These are phyloP conservation scores for Globisporangium mamillatum DNA, from an alignment of 352 stramenopile genomes.

Conservation along the genomic window DNA sequence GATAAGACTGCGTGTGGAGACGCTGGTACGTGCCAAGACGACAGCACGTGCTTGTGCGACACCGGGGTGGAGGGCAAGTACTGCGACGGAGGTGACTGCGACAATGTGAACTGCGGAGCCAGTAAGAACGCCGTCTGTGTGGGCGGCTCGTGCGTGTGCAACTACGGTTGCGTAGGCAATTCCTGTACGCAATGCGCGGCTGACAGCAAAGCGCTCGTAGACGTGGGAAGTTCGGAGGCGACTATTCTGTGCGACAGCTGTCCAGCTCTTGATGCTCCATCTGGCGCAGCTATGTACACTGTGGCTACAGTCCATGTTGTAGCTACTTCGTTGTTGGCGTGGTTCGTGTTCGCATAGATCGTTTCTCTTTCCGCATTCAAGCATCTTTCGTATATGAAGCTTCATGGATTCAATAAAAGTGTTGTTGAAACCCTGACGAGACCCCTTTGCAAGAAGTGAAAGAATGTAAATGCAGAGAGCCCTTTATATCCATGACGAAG, in stretches of 20 bases:
- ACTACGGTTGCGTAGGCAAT: constrained; percentile 48
- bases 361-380: not conserved
- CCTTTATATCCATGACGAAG: too few relatives aligned
- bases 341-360: constrained; percentile 15
- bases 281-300: not conserved
- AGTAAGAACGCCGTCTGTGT: constrained; percentile 51
- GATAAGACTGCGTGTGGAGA: constrained; percentile 51
- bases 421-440: not conserved
- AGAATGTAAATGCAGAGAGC: too few relatives aligned
- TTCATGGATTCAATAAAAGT: not conserved
- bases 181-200: constrained; percentile 43
- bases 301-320: not conserved
- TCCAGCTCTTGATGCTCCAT: constrained; percentile 2
- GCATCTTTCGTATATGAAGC: not conserved
- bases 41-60: constrained; percentile 63
- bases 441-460: too few relatives aligned
- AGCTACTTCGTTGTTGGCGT: constrained; percentile 4
- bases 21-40: constrained; percentile 45
- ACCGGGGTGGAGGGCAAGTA: constrained; percentile 43
- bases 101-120: constrained; percentile 45
- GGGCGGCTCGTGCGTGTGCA: constrained; percentile 51
- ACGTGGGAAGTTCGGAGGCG: constrained; percentile 23
- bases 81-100: constrained; percentile 49
- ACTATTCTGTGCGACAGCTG: constrained; percentile 39
- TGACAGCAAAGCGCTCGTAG: constrained; percentile 30